These are phyloP conservation scores for Claviceps capensis DNA, from an alignment of 2,329 filamentous ascomycete species.

Conservation along the genomic window DNA sequence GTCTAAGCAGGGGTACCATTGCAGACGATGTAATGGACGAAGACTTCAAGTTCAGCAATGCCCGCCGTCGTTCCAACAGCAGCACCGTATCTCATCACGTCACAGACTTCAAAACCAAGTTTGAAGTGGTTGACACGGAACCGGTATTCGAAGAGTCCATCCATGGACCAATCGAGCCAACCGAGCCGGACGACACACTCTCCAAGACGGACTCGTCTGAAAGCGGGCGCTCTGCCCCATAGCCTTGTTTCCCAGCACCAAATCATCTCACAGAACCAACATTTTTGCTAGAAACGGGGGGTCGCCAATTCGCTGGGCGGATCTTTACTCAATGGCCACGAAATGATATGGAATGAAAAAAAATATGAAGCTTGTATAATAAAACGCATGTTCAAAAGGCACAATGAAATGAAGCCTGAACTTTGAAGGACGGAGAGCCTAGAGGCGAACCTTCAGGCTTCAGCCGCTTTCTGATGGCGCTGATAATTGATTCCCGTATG, in stretches of 20 bases:
- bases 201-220: conserved; percentile 46
- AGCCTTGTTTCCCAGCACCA: conserved; percentile 14
- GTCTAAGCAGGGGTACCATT: conserved; percentile 55
- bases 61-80: conserved; percentile 86
- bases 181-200: conserved; percentile 38
- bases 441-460: no score
- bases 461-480: no score
- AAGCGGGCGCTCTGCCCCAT: conserved; percentile 39
- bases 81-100: conserved; percentile 57
- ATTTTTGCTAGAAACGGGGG: neutral
- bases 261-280: conserved; percentile 11
- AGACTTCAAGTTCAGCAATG: conserved; percentile 69
- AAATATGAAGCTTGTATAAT: conserved; percentile 6
- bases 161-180: conserved; percentile 48
- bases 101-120: conserved; percentile 88
- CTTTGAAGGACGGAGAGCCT: no score
- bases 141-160: conserved; percentile 83
- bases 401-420: no score
- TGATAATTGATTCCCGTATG: no score
- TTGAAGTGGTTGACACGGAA: conserved; percentile 78
- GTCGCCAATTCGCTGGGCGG: neutral
- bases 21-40: conserved; percentile 79
- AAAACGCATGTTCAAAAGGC: neutral
- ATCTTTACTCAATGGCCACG: neutral
- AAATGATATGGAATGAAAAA: conserved; percentile 12